These are phyloP conservation scores for Jamesozyma gamospora DNA, from an alignment of 805 yeast species.

Conservation along the genomic window DNA sequence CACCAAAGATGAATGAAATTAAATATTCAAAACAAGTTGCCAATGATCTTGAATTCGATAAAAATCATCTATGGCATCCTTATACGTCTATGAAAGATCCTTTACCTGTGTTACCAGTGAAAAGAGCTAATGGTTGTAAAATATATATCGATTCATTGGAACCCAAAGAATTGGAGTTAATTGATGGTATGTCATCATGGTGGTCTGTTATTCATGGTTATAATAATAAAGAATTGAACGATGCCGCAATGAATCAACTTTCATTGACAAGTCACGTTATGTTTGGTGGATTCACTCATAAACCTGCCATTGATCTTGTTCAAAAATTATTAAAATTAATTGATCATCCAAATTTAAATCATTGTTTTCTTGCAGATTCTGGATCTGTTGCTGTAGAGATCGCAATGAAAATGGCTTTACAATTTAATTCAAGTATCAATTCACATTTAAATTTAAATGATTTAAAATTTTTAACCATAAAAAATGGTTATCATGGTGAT, in stretches of 20 bases:
- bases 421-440: slow-evolving; percentile 17
- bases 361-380: slow-evolving; percentile 20
- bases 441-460: slow-evolving; percentile 16
- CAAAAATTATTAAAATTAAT: slow-evolving; percentile 26
- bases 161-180: slow-evolving; percentile 7
- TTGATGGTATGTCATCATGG: slow-evolving; percentile 29
- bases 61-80: slow-evolving; percentile 27
- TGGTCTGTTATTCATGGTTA: slow-evolving; percentile 29
- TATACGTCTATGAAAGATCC: slow-evolving; percentile 24
- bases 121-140: slow-evolving; percentile 16
- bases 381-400: slow-evolving; percentile 33
- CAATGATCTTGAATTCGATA: slow-evolving; percentile 13
- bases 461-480: slow-evolving; percentile 25
- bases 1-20: too few species aligned
- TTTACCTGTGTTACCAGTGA: slow-evolving; percentile 18
- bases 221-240: slow-evolving; percentile 18
- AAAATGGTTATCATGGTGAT: slow-evolving; percentile 33
- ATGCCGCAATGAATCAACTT: slow-evolving; percentile 28
- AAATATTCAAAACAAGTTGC: too few species aligned
- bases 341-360: slow-evolving; percentile 16
- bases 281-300: slow-evolving; percentile 27
- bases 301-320: slow-evolving; percentile 22
- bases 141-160: slow-evolving; percentile 12
- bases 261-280: slow-evolving; percentile 24
- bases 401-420: slow-evolving; percentile 32